These are phyloP conservation scores for Candida labiduridarum DNA, from an alignment of 1,139 yeast genomes.

Conservation along the genomic window DNA sequence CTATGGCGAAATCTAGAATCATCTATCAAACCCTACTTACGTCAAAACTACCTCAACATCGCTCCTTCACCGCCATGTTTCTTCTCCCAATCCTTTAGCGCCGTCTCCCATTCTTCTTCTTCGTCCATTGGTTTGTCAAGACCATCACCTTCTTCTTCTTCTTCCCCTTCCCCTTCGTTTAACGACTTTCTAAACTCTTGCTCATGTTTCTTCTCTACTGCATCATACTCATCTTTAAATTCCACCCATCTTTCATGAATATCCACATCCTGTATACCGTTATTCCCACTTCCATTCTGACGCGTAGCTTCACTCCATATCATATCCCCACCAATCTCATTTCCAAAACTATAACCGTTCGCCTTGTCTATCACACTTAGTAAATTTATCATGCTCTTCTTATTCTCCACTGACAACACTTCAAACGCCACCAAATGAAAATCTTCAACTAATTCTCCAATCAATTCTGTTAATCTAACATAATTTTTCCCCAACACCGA, in stretches of 20 bases:
- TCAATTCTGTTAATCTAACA: conserved; percentile 70
- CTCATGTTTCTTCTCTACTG: conserved; percentile 28
- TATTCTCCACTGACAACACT: conserved; percentile 89
- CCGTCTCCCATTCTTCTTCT: conserved; percentile 74
- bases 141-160: conserved; percentile 11
- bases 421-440: conserved; percentile 87
- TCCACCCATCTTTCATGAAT: conserved; percentile 97
- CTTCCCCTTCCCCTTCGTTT: conserved; percentile 2
- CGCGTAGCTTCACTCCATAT: conserved; percentile 96
- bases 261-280: conserved; percentile 54
- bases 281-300: conserved; percentile 53
- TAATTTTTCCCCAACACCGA: conserved; percentile 63
- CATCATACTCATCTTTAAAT: conserved; percentile 64
- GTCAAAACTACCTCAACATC: conserved; percentile 10
- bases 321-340: conserved; percentile 93
- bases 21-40: conserved; percentile 4
- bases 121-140: conserved; percentile 41
- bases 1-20: not conserved
- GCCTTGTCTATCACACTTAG: conserved; percentile 83
- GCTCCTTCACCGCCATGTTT: conserved; percentile 18
- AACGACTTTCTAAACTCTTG: conserved; percentile 19
- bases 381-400: conserved; percentile 83
- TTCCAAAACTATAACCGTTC: conserved; percentile 89
- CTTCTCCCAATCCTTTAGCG: conserved; percentile 65
- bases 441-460: conserved; percentile 84